phyloP scores from a whole-genome alignment of 2,329 filamentous ascomycete genomes.

The Amphichorda felina region DNA sequence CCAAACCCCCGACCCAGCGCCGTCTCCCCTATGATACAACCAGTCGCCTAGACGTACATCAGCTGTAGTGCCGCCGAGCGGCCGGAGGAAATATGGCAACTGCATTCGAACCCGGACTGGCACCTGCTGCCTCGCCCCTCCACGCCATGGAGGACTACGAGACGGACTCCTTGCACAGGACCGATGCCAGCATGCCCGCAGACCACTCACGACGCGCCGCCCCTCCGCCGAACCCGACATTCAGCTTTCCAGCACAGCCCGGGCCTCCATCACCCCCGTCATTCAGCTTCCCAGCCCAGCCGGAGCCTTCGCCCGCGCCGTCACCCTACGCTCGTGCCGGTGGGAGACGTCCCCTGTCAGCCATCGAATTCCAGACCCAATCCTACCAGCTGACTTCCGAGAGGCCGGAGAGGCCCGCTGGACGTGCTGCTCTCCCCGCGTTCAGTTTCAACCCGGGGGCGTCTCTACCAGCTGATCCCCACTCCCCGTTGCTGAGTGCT shows the following conservation, averaged over 20 bases:
- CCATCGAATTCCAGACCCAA: conserved; percentile 31
- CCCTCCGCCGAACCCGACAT: conserved; percentile 50
- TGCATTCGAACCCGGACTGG: conserved; percentile 22
- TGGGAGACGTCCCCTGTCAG: conserved; percentile 39
- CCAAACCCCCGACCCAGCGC: background rate
- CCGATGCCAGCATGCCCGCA: conserved; percentile 7
- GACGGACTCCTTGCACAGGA: conserved; percentile 10
- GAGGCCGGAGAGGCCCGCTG: conserved; percentile 11
- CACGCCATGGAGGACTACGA: conserved; percentile 11
- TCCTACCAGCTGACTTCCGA: conserved; percentile 17
- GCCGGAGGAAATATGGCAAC: conserved; percentile 31
- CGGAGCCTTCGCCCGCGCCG: conserved; percentile 32
- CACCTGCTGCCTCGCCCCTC: conserved; percentile 15
- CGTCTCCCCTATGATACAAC: conserved; percentile 25
- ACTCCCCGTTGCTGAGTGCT: conserved; percentile 34
- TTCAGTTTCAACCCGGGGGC: conserved; percentile 46
- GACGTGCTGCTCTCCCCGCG: conserved; percentile 33
- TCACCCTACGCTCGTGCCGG: conserved; percentile 34
- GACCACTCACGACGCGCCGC: conserved; percentile 3
- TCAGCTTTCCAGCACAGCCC: conserved; percentile 45
- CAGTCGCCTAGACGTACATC: conserved; percentile 24
- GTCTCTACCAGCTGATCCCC: conserved; percentile 18
- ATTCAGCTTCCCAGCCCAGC: conserved; percentile 47
- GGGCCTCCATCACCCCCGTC: conserved; percentile 36
- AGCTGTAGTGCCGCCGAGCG: conserved; percentile 35